These are phyloP conservation scores for Artemisia argyi DNA, from an alignment of 129 eudicot genomes.

Conservation along the genomic window DNA sequence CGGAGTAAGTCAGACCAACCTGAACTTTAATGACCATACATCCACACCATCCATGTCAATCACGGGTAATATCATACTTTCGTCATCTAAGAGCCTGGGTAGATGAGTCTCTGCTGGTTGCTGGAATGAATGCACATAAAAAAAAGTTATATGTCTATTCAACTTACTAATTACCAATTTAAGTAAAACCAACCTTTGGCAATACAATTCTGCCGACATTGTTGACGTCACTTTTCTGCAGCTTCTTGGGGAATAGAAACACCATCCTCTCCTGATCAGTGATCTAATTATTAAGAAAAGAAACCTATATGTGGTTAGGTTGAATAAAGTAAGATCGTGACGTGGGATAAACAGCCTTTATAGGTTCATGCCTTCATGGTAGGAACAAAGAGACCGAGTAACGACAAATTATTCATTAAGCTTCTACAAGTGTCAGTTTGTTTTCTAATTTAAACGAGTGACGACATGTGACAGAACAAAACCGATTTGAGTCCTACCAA, in stretches of 20 bases:
- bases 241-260: conserved; percentile 75
- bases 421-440: background rate
- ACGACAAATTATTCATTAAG: conserved; percentile 13
- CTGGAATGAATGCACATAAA: conserved; percentile 39
- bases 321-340: conserved; percentile 14
- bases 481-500: conserved; percentile 3
- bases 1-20: conserved; percentile 34
- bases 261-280: conserved; percentile 40
- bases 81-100: conserved; percentile 51
- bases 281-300: conserved; percentile 32
- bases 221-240: conserved; percentile 73
- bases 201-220: conserved; percentile 63
- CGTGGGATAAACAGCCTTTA: background rate
- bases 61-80: conserved; percentile 55
- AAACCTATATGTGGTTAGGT: background rate
- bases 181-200: conserved; percentile 67
- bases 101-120: conserved; percentile 67
- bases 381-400: background rate
- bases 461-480: conserved; percentile 11
- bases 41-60: conserved; percentile 68
- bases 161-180: conserved; percentile 8
- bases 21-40: conserved; percentile 72
- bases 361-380: background rate
- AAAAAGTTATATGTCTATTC: background rate
- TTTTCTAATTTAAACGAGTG: conserved; percentile 20